Evolutionary conservation across 2,329 filamentous ascomycete genomes (phyloP).

Genomic region (Ilyonectria sp.): DNA sequence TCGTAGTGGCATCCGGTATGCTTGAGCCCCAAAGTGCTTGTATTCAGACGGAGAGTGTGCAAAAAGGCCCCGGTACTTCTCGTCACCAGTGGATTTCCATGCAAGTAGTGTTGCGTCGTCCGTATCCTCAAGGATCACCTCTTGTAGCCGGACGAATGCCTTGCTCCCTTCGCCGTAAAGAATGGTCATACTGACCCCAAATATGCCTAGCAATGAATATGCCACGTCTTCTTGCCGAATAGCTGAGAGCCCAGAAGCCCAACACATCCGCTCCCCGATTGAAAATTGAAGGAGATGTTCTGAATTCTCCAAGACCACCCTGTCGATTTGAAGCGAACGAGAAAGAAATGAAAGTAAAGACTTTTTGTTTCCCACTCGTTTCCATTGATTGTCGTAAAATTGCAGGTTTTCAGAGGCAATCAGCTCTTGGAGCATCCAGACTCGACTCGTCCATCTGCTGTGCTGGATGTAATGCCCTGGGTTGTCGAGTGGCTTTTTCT

Average conservation of each 20-base stretch:
- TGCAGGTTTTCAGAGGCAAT: background rate
- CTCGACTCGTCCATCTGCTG: background rate
- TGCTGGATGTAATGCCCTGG: background rate
- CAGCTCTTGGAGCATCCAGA: slow-evolving; percentile 11
- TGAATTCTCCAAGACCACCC: background rate
- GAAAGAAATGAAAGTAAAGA: background rate
- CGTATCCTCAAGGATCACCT: slow-evolving; percentile 29
- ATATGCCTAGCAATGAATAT: slow-evolving; percentile 50
- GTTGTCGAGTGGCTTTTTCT: too few species aligned
- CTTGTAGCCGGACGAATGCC: slow-evolving; percentile 46
- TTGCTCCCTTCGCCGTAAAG: slow-evolving; percentile 46
- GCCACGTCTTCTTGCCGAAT: slow-evolving; percentile 45
- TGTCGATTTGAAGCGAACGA: background rate
- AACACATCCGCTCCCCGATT: slow-evolving; percentile 9
- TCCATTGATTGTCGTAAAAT: slow-evolving; percentile 2
- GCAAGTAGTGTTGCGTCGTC: slow-evolving; percentile 24
- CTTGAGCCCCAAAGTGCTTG: background rate
- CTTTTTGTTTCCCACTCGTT: background rate
- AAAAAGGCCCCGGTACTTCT: slow-evolving; percentile 11
- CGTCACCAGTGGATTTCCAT: background rate
- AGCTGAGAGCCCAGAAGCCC: slow-evolving; percentile 11
- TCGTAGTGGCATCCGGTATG: background rate
- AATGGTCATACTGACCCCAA: slow-evolving; percentile 48
- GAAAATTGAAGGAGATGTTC: background rate
- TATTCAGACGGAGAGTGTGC: slow-evolving; percentile 1